Base-by-base conservation (phyloP, 2,329 filamentous ascomycete genomes). In the Aspergillus brasiliensis region DNA sequence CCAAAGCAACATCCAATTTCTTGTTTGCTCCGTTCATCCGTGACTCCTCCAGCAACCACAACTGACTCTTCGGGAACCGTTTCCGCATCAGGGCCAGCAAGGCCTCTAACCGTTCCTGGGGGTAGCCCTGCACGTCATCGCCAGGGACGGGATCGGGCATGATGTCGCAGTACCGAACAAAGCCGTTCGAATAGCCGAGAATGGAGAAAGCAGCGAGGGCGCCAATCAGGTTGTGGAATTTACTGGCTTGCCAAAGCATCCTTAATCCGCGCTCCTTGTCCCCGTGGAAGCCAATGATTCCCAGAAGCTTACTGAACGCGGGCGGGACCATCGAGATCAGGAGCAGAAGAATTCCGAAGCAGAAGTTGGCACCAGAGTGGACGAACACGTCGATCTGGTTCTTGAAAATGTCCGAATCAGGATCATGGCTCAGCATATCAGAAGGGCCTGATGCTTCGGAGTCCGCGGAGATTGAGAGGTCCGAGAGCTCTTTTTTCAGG, bases 321-420 rank as follows among this genome's bases (percentile, higher is more conserved):
- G 95, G 95, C 0, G 95, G 96, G 0, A 98, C 88, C 80, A 98
- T 90, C 11, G 92, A 96, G n/a, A 98, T 88, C 56, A 98, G 82
- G 1, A 98, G 82, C 13, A 96, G 83, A 1, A 98, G 79, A 31
- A 96, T 84, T 3, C 95, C 95, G 69, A 93, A 97, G 75, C 92
- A 97, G 75, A 97, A 89, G 71, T 91, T 95, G 5, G 88, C 86
- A 8, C 92, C 94, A 0, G 91, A 93, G 73, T 97, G 92, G 38
- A 97, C 88, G 72, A 97, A 99, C 21, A 89, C 78, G 73, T 98
- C 94, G 17, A 94, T 85, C 0, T 91, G 87, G 61, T 93, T 87
- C 38, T 84, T 86, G 66, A 94, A 89, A 2, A 87, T 78, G 5
- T 86, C 82, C 1, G 86, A 84, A 61, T 89, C 86, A 6, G 83